Conservation (phyloP, 2,329 filamentous ascomycete genomes). For the Didymellaceae sp. region DNA sequence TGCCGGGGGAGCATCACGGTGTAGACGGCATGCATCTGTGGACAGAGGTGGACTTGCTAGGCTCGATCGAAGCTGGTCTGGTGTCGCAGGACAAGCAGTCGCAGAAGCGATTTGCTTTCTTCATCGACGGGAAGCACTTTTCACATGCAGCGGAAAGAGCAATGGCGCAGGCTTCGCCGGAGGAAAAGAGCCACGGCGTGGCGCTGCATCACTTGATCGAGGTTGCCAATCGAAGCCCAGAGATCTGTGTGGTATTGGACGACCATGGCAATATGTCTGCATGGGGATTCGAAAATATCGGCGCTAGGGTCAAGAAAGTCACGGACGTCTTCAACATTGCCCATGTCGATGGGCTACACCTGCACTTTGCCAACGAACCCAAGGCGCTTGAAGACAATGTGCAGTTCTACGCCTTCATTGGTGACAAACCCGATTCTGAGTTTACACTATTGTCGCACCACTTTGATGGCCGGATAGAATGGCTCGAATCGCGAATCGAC, state of each 20-base stretch:
- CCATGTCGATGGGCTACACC: slow-evolving; percentile 68
- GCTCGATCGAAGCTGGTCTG: slow-evolving; percentile 68
- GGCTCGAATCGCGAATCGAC: slow-evolving; percentile 79
- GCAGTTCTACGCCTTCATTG: slow-evolving; percentile 76
- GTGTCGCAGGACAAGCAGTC: slow-evolving; percentile 49
- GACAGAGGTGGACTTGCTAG: slow-evolving; percentile 77
- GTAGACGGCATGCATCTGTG: slow-evolving; percentile 78
- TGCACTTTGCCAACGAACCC: slow-evolving; percentile 47
- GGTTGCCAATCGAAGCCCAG: slow-evolving; percentile 82
- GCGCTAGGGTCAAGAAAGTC: slow-evolving; percentile 69
- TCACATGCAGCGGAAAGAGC: slow-evolving; percentile 77
- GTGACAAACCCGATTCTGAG: slow-evolving; percentile 64
- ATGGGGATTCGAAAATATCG: slow-evolving; percentile 89
- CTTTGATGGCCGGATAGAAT: slow-evolving; percentile 83
- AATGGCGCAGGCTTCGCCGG: slow-evolving; percentile 66
- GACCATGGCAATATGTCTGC: slow-evolving; percentile 85
- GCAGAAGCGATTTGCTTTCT: slow-evolving; percentile 71
- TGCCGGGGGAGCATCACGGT: slow-evolving; percentile 73
- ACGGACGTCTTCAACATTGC: slow-evolving; percentile 84
- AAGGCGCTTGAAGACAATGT: slow-evolving; percentile 61
- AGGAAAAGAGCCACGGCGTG: slow-evolving; percentile 67
- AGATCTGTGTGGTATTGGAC: slow-evolving; percentile 87
- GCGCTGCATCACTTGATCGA: slow-evolving; percentile 85
- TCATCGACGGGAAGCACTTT: slow-evolving; percentile 84
- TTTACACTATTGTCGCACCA: slow-evolving; percentile 80